phyloP scores from a whole-genome alignment of 805 yeast genomes.

The Yamadazyma paraphyllophila region DNA sequence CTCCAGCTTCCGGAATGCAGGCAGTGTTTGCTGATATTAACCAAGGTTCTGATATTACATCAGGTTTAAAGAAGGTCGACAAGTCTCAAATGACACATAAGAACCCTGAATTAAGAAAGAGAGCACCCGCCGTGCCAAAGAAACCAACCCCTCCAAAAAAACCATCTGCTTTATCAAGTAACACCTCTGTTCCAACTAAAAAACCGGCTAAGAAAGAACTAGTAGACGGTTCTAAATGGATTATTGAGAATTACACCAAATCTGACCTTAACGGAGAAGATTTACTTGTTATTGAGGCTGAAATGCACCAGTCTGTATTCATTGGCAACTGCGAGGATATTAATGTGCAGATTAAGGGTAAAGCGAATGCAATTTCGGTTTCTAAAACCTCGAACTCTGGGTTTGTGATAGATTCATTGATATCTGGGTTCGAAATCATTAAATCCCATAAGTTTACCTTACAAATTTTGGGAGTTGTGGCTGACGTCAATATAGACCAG shows the following conservation, averaged over 20 bases:
- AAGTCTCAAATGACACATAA: slow-evolving; percentile 92
- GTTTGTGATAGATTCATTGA: slow-evolving; percentile 76
- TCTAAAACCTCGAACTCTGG: slow-evolving; percentile 72
- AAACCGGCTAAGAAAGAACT: slow-evolving; percentile 60
- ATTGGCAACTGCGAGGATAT: slow-evolving; percentile 76
- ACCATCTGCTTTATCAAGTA: slow-evolving; percentile 60
- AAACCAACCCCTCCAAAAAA: slow-evolving; percentile 83
- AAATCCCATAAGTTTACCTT: slow-evolving; percentile 78
- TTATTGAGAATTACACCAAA: slow-evolving; percentile 73
- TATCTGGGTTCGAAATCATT: slow-evolving; percentile 85
- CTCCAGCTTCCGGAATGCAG: slow-evolving; percentile 53
- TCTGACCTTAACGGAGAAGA: slow-evolving; percentile 44
- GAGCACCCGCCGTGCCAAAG: slow-evolving; percentile 42
- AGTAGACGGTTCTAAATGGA: slow-evolving; percentile 81
- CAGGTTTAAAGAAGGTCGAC: slow-evolving; percentile 87
- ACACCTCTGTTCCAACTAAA: slow-evolving; percentile 36
- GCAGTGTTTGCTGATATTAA: slow-evolving; percentile 93
- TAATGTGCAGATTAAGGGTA: slow-evolving; percentile 83
- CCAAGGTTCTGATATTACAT: slow-evolving; percentile 80
- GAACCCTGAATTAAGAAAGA: slow-evolving; percentile 75
- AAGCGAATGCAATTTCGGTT: slow-evolving; percentile 83
- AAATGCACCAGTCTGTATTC: slow-evolving; percentile 83
- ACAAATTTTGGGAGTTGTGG: slow-evolving; percentile 79
- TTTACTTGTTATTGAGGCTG: slow-evolving; percentile 69
- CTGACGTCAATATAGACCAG: slow-evolving; percentile 84